Evolutionary conservation across 805 yeast genomes (phyloP), one percentile per base, ranked within the genome.

Genomic region (Cyberlindnera bimundalis): DNA sequence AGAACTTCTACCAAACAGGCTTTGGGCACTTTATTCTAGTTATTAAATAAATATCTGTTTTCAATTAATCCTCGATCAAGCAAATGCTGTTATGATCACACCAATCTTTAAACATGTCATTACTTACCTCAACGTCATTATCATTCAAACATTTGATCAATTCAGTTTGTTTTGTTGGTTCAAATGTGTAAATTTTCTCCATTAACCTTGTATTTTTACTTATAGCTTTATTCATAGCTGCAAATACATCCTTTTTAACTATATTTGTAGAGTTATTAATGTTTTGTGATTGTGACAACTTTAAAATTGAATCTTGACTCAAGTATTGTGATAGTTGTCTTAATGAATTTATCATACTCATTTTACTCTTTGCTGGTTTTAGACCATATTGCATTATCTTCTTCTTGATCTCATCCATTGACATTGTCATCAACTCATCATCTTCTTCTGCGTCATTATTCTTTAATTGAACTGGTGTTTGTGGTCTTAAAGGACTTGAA

Each of bases 71-170:
- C n/a, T 52, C 59, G 5, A 43, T 40, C 14, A 53, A 19, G 25
- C 49, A 48, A 14, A 57, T 46, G 20, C 59, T 51, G 29, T 54
- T 52, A 37, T 47, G 38, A 39, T 57, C 60, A 33, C 60, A 54
- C 60, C 60, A 47, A 12, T 46, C 47, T 27, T 40, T 45, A 21
- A 51, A 33, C 19, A 49, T 17, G 17, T 47, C 52, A 9, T 38
- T 27, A 9, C 23, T 43, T 2, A 52, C 31, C 2, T 19, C 31
- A 4, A 49, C 20, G 2, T 37, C 41, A 16, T 51, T 37, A 25
- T 42, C 37, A 2, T 35, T 21, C 15, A 44, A 34, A 24, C 47
- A 35, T 4, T 33, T 37, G 13, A 27, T 15, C n/a, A 47, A 21
- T 15, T 33, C 42, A 6, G 30, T 6, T 2, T 33, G 10, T 13